Evolutionary conservation across 257 asterid genomes (phyloP), one percentile per base, ranked within the genome.

Genomic region (Thymus mandschuricus): DNA sequence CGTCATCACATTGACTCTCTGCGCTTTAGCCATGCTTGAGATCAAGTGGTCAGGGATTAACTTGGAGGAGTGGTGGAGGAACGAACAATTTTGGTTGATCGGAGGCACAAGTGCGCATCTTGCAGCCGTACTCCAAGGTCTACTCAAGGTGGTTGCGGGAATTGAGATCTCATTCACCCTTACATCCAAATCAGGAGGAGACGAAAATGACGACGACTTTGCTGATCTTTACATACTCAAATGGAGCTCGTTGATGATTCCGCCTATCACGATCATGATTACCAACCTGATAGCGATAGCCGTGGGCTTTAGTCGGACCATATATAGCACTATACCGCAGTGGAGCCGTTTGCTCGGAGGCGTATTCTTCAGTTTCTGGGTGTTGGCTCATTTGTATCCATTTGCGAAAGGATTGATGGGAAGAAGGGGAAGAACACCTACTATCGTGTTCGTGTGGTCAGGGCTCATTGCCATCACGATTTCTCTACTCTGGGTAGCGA

Each of bases 71-170:
- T 89, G 97, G 97, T 91, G 97, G 97, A 70, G 97, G 0, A 91
- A 91, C 12, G 97, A 91, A 79, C 97, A 91, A 35, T 91, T 91
- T 71, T 91, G 97, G 96, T 68, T 91, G 69, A 91, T 91, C 0
- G 93, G 97, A 6, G 96, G 97, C 27, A 91, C 97, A 0, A 91
- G 97, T 40, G 96, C 97, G 3, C 97, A 91, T 79, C 86, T 91
- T 35, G 95, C 96, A 6, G 97, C 96, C 8, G 97, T 91, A 10
- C 82, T 91, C 4, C 96, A 91, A 75, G 97, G 96, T 40, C 88
- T 91, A 3, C 87, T 91, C 0, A 91, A 91, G 60, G 97, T 91
- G 61, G 35, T 91, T 44, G 97, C 96, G 6, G 96, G 97, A 10
- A 89, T 91, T 3, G 97, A 91, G 64, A 91, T 91, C 64, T 89